Evolutionary conservation across 2,329 filamentous ascomycete genomes (phyloP).

Genomic region (Fusarium subtropicale): DNA sequence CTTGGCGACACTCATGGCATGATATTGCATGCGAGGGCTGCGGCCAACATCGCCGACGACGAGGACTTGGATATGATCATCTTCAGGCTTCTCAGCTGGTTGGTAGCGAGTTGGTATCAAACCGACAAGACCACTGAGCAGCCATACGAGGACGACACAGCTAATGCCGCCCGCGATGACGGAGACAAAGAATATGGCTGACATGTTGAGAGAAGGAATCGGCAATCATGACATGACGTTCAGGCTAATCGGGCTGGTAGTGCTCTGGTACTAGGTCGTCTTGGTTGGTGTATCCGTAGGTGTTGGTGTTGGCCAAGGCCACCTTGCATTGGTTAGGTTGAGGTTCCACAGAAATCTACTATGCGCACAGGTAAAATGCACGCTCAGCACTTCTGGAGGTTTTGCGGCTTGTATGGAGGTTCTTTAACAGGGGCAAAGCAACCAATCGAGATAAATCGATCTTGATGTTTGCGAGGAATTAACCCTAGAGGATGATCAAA

Average conservation of each 20-base stretch:
- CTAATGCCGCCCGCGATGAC: conserved; percentile 51
- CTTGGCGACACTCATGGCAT: conserved; percentile 90
- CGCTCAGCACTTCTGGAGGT: background rate
- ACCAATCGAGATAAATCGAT: conserved; percentile 18
- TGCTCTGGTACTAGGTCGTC: conserved; percentile 14
- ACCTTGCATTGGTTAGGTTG: conserved; percentile 30
- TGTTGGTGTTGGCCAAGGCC: conserved; percentile 31
- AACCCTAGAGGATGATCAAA: conserved; percentile 38
- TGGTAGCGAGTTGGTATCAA: conserved; percentile 53
- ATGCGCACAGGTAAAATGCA: conserved; percentile 6
- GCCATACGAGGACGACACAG: conserved; percentile 49
- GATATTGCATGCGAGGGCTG: conserved; percentile 98
- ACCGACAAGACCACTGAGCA: conserved; percentile 39
- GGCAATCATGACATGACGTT: conserved; percentile 25
- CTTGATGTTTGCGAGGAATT: conserved; percentile 11
- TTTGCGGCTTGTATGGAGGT: background rate
- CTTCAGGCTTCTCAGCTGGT: conserved; percentile 51
- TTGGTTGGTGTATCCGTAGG: conserved; percentile 1
- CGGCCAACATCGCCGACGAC: conserved; percentile 95
- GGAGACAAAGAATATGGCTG: conserved; percentile 51
- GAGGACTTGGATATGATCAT: conserved; percentile 77
- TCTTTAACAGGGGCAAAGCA: conserved; percentile 20
- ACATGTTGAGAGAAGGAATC: conserved; percentile 31
- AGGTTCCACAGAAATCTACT: conserved; percentile 31
- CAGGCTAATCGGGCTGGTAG: conserved; percentile 20